These are phyloP conservation scores for Aspergillus ochraceoroseus DNA, from an alignment of 2,329 filamentous ascomycete genomes.

Conservation along the genomic window DNA sequence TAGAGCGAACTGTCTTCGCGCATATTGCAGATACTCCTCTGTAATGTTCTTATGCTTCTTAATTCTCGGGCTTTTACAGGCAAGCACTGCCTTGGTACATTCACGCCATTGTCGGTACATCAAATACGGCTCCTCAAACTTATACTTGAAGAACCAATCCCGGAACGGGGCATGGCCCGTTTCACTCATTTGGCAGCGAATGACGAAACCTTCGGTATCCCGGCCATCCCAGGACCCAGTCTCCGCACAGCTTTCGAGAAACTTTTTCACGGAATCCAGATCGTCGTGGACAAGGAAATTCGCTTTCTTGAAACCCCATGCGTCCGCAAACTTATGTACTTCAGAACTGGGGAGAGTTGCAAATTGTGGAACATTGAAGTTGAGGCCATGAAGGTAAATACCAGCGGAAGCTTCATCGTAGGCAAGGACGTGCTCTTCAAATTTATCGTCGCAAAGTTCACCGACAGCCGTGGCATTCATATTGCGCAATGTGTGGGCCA, in stretches of 20 bases:
- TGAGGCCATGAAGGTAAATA: conserved; percentile 92
- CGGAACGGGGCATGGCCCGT: conserved; percentile 54
- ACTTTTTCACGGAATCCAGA: conserved; percentile 66
- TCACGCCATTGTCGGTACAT: conserved; percentile 99
- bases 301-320: conserved; percentile 91
- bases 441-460: conserved; percentile 90
- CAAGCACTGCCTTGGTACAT: conserved; percentile 84
- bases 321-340: conserved; percentile 84
- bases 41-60: conserved; percentile 89
- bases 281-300: conserved; percentile 73
- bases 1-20: conserved; percentile 64
- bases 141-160: conserved; percentile 99
- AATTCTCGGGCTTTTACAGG: conserved; percentile 65
- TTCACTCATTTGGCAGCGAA: conserved; percentile 69
- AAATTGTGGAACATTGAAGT: conserved; percentile 90
- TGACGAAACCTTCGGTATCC: conserved; percentile 94
- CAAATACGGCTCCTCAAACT: conserved; percentile 96
- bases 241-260: conserved; percentile 79
- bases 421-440: conserved; percentile 93
- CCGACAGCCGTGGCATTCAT: conserved; percentile 93
- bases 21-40: conserved; percentile 81
- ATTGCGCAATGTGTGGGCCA: conserved; percentile 67
- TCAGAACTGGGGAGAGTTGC: conserved; percentile 74
- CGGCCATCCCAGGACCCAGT: conserved; percentile 85
- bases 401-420: conserved; percentile 79